Percentiles rank a stretch among this genome's conserved stretches.
Evolutionary conservation across 164 flowering plant species (phyloP).

Genomic region (Akebia trifoliata): DNA sequence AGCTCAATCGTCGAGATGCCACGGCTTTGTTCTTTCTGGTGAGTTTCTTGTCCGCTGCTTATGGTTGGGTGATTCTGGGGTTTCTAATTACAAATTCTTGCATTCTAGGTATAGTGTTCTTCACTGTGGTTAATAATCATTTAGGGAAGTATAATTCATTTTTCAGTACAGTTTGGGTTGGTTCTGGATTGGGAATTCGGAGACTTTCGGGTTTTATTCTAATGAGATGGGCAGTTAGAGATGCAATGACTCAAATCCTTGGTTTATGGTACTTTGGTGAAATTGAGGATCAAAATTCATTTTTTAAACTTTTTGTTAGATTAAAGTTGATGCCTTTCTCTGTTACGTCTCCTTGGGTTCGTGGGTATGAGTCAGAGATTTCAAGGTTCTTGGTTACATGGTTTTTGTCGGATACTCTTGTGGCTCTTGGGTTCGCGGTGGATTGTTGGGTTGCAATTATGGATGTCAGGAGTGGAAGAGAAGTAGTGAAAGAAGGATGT

Average conservation of each 20-base stretch:
- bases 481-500: conserved; percentile 81
- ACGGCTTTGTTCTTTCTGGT: conserved; percentile 65
- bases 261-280: conserved; percentile 90
- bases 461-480: conserved; percentile 68
- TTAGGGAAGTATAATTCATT: conserved; percentile 45
- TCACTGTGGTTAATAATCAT: conserved; percentile 52
- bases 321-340: conserved; percentile 95
- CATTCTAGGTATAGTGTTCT: conserved; percentile 63
- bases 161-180: conserved; percentile 45
- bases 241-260: conserved; percentile 81
- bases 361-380: conserved; percentile 58
- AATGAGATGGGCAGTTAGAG: conserved; percentile 93
- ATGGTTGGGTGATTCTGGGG: conserved; percentile 85
- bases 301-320: conserved; percentile 78
- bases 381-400: conserved; percentile 65
- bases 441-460: conserved; percentile 88
- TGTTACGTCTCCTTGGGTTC: conserved; percentile 55
- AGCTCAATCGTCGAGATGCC: conserved; percentile 58
- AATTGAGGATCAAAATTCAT: conserved; percentile 76
- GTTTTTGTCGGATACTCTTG: conserved; percentile 57
- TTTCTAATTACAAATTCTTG: conserved; percentile 76
- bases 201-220: conserved; percentile 77
- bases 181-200: conserved; percentile 62
- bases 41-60: conserved; percentile 66
- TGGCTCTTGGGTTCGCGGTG: conserved; percentile 65